A percentile compares a stretch with the other conserved stretches of the same genome.
Conservation (phyloP, 2,329 filamentous ascomycete genomes). For the Botrytis paeoniae region DNA sequence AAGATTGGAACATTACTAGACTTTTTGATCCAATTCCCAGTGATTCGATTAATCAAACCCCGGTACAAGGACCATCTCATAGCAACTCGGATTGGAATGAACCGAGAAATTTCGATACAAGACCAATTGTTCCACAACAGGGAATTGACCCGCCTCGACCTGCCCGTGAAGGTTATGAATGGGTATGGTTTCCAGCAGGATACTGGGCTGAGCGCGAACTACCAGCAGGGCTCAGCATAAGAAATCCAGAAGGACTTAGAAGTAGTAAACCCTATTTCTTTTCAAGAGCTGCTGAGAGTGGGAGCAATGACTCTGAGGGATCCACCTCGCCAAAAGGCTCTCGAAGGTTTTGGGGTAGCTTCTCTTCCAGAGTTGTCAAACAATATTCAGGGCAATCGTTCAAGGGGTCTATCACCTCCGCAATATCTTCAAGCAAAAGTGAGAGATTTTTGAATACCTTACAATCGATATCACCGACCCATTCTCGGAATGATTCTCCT, state of each 20-base stretch:
- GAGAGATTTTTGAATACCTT: slow-evolving; percentile 17
- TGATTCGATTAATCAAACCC: not conserved
- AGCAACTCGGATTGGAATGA: slow-evolving; percentile 27
- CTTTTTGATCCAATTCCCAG: slow-evolving; percentile 6
- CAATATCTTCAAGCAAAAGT: slow-evolving; percentile 6
- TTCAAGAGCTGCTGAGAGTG: not conserved
- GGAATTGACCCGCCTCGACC: slow-evolving; percentile 51
- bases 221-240: not conserved
- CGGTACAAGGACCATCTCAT: not conserved
- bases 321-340: slow-evolving; percentile 18
- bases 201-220: slow-evolving; percentile 60
- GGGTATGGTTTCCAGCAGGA: slow-evolving; percentile 61
- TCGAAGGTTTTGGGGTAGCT: slow-evolving; percentile 1
- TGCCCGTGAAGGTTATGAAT: slow-evolving; percentile 54
- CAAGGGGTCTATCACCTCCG: not conserved
- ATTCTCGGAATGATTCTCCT: slow-evolving; percentile 20
- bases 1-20: slow-evolving; percentile 19
- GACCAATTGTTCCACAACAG: slow-evolving; percentile 11
- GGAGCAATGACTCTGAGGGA: slow-evolving; percentile 2
- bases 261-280: slow-evolving; percentile 6
- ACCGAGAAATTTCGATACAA: slow-evolving; percentile 13
- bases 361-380: slow-evolving; percentile 13
- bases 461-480: slow-evolving; percentile 19
- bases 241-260: not conserved
- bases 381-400: slow-evolving; percentile 1